Base-by-base conservation (phyloP, 2,329 filamentous ascomycete genomes). In the Trichoderma sp. region DNA sequence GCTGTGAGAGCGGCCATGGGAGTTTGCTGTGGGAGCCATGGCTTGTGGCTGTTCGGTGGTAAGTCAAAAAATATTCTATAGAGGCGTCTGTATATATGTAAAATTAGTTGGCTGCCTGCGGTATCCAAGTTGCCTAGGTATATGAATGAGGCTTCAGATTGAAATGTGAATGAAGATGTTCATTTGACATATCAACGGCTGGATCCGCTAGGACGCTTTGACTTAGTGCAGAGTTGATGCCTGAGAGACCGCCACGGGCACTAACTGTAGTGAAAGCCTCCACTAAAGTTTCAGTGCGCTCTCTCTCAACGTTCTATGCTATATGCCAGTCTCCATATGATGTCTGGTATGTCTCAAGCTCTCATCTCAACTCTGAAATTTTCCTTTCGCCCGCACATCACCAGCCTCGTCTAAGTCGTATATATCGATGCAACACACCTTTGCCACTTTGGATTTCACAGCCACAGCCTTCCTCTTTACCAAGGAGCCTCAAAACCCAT, bases 1-100 rank as follows among this genome's bases (percentile, higher is more conserved):
- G 79, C 94, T 95, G 81, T 97, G 94, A 23, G 93, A 95, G 74
- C 93, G 89, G 34, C 92, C 87, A 78, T 97, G 93, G 61, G 87
- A 83, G 58, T 87, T 82, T n/a, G 84, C 82, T 23, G 84, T 82
- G 5, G 88, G 85, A 32, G 88, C 83, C 89, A 91, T 91, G 61
- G 34, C 15, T 4, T 36, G 26, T 11, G 23, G 1, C 3, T 32
- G 7, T 23, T 23, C 17, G 2, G 26, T 50, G 0, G 9, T 3
- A 9, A 12, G 9, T 2, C 43, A 1, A 50, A 50, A 1, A 3
- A 13, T 3, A 20, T 1, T 1, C n/a, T 20, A 23, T 50, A 20
- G 13, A 23, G 1, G 6, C 3, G 15, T 1, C n/a, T 50, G 9
- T 50, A 4, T n/a, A 8, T 50, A 20, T 50, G 43, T 20, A 9